Evolutionary conservation across 2,329 filamentous ascomycete genomes (phyloP), one percentile per base, ranked within the genome.

Genomic region (Helotiales sp.): DNA sequence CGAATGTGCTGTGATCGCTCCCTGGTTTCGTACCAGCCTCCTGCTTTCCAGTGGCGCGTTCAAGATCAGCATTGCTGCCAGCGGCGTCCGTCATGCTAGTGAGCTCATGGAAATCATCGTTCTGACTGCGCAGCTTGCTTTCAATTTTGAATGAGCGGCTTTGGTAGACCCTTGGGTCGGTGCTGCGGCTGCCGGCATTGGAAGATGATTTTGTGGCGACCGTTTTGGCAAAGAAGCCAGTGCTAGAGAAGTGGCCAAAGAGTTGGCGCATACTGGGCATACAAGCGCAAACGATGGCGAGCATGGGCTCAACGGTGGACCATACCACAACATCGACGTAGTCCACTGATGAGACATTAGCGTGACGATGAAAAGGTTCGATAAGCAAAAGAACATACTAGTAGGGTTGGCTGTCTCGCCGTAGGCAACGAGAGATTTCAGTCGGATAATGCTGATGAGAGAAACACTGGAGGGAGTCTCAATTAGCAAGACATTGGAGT

Each of bases 401-500:
- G 60, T 63, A 24, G 54, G 55, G 34, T 66, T 63, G n/a, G 51
- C 52, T 3, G 60, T 56, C 22, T 59, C 54, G 12, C 51, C 44
- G 34, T 52, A 63, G 15, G 47, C 38, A 19, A 62, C 40, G 25
- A 66, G 61, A n/a, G 48, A 33, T 48, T 55, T 52, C 2, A 65
- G 29, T 3, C 63, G 62, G 7, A 64, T 34, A 52, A 64, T 53
- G 24, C 59, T 62, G 22, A 61, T 53, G 31, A 60, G 57, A 9
- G 61, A 54, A 31, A 64, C 62, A 36, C 62, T 64, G 48, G 3
- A 46, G 25, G n/a, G 10, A 34, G n/a, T 15, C 31, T 34, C 31
- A 19, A 27, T 48, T 19, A 46, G 34, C 46, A 48, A 24, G 34
- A 24, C 5, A 25, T 12, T n/a, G 19, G 13, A 34, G n/a, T 10